These are phyloP conservation scores for Leishmania lainsoni DNA, from an alignment of 208 protist genomes.

Conservation along the genomic window DNA sequence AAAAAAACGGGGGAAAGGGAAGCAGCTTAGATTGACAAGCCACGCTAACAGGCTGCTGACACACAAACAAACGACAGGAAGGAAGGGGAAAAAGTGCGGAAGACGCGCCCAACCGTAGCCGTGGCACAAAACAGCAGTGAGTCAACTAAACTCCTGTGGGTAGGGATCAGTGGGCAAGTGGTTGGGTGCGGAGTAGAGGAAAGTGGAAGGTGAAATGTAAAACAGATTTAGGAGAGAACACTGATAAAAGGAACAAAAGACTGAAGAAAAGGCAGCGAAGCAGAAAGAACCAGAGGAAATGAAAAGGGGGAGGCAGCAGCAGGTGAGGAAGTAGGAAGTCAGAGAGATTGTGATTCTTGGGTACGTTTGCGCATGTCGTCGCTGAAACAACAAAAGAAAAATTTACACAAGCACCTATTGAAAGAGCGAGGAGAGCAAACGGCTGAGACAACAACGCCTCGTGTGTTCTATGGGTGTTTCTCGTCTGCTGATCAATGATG, in stretches of 20 bases:
- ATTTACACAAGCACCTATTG: neutral
- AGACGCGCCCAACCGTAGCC: neutral
- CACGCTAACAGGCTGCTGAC: neutral
- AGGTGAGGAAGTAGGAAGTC: neutral
- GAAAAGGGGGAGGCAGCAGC: neutral
- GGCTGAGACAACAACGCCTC: neutral
- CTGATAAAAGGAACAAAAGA: neutral
- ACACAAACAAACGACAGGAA: neutral
- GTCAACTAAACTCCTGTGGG: neutral
- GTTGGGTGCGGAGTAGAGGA: neutral
- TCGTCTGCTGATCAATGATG: neutral
- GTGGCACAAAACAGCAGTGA: neutral
- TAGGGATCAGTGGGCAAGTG: neutral
- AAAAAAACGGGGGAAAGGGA: neutral
- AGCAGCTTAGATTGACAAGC: neutral
- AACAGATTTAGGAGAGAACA: neutral
- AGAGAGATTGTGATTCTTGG: neutral
- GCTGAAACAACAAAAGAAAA: too few relatives aligned
- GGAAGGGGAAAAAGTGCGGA: neutral
- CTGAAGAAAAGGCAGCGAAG: slow-evolving; percentile 3
- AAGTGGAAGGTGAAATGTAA: neutral
- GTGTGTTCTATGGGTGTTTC: neutral
- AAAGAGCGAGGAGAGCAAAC: neutral
- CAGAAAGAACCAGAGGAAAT: neutral
- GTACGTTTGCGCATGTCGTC: neutral